These are phyloP conservation scores for Anethum foeniculum DNA, from an alignment of 140 eudicot species.

Conservation along the genomic window DNA sequence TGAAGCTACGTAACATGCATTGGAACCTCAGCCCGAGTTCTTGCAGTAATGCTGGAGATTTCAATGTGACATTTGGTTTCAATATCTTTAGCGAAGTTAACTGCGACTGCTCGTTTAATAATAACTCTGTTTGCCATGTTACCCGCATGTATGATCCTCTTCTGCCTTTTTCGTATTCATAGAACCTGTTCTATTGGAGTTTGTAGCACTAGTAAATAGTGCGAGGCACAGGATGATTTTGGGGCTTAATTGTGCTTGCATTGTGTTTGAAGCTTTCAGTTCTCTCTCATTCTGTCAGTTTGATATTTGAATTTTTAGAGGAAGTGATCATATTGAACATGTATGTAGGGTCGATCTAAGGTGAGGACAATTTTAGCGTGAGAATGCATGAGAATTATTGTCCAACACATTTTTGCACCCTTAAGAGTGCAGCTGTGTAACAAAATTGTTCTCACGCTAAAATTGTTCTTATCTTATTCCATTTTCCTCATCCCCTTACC, in stretches of 20 bases:
- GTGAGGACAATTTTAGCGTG: too few relatives aligned
- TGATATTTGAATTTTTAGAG: not conserved
- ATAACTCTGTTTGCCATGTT: conserved; percentile 60
- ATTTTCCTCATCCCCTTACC: too few relatives aligned
- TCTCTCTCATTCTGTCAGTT: not conserved
- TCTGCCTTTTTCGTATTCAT: not conserved
- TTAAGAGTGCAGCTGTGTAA: not conserved
- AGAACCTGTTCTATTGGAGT: not conserved
- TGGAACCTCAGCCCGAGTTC: conserved; percentile 46
- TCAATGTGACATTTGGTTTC: conserved; percentile 21
- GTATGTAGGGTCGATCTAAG: too few relatives aligned
- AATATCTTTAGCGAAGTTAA: conserved; percentile 36
- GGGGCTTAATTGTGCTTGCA: not conserved
- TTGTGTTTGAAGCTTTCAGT: not conserved
- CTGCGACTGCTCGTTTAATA: conserved; percentile 48
- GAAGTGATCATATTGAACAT: not conserved
- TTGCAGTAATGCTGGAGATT: conserved; percentile 33
- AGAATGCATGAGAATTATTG: not conserved
- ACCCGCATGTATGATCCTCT: conserved; percentile 48
- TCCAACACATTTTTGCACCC: not conserved
- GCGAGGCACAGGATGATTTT: not conserved
- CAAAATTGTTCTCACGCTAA: not conserved
- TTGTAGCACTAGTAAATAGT: not conserved
- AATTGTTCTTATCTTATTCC: not conserved
- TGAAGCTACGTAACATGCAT: conserved; percentile 35